Evolutionary conservation across 441 rosid genomes (phyloP).

Genomic region (Metrosideros polymorpha): DNA sequence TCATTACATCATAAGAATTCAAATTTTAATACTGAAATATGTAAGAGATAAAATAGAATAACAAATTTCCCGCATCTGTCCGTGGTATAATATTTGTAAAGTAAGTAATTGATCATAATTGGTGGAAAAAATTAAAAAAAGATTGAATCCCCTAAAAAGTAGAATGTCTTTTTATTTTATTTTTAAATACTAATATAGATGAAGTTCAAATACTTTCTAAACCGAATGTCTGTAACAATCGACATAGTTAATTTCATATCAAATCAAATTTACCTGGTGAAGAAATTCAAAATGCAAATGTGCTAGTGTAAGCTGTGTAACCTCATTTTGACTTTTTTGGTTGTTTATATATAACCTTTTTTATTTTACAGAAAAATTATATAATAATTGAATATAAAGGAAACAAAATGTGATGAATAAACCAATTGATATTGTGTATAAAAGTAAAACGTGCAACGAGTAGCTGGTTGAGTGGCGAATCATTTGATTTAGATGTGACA

Average conservation of each 20-base stretch:
- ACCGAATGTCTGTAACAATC: not conserved
- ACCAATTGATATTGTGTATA: not conserved
- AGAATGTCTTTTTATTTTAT: not conserved
- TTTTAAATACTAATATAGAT: not conserved
- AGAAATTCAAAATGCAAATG: not conserved
- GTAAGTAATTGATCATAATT: not conserved
- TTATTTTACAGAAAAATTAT: not conserved
- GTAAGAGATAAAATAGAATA: not conserved
- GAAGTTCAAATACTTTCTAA: not conserved
- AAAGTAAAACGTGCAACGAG: not conserved
- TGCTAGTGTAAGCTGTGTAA: not conserved
- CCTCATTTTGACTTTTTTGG: not conserved
- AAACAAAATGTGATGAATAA: not conserved
- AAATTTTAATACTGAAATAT: no score
- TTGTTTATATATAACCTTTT: not conserved
- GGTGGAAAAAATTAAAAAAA: not conserved
- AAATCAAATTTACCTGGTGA: not conserved
- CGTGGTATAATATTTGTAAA: not conserved
- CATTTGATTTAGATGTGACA: no score
- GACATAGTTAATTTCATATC: not conserved
- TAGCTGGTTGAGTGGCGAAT: not conserved
- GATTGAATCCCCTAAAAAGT: not conserved
- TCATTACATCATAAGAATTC: not conserved
- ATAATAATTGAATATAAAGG: rapidly evolving
- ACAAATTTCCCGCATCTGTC: not conserved